Evolutionary conservation across 345 rosid species (phyloP).

Genomic region (Pelargonium nanum): DNA sequence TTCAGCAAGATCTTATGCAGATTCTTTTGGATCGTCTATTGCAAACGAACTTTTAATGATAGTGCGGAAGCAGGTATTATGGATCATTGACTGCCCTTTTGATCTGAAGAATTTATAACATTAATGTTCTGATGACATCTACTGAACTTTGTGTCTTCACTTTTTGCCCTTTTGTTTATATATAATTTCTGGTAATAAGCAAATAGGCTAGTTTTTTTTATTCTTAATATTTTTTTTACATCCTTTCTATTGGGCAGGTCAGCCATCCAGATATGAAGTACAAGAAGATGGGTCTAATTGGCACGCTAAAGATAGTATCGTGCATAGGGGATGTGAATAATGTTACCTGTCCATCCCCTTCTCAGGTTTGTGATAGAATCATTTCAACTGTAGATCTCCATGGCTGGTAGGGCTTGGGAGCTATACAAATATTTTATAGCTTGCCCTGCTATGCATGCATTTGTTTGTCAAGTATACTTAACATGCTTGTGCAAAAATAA

Average conservation of each 20-base stretch:
- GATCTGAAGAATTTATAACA: constrained; percentile 2
- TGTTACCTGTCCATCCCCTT: constrained; percentile 25
- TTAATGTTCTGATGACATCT: background rate
- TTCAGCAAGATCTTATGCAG: constrained; percentile 31
- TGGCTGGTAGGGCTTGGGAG: background rate
- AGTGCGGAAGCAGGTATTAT: constrained; percentile 65
- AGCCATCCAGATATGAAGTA: constrained; percentile 66
- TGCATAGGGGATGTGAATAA: constrained; percentile 44
- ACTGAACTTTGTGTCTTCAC: background rate
- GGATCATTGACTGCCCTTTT: background rate
- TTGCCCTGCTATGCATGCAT: background rate
- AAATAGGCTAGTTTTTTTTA: background rate
- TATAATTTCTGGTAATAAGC: background rate
- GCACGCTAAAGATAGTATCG: constrained; percentile 59
- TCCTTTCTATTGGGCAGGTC: constrained; percentile 30
- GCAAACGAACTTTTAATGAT: constrained; percentile 74
- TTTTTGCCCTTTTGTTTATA: constrained; percentile 2
- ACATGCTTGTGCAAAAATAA: background rate
- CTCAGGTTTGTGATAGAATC: constrained; percentile 33
- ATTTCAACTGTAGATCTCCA: background rate
- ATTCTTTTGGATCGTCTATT: constrained; percentile 43
- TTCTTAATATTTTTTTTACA: constrained; percentile 1
- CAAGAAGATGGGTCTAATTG: constrained; percentile 82
- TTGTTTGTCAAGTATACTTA: too few relatives aligned
- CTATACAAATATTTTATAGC: background rate